These are phyloP conservation scores for Magnaporthales sp. DNA, from an alignment of 2,329 filamentous ascomycete genomes.

Conservation along the genomic window DNA sequence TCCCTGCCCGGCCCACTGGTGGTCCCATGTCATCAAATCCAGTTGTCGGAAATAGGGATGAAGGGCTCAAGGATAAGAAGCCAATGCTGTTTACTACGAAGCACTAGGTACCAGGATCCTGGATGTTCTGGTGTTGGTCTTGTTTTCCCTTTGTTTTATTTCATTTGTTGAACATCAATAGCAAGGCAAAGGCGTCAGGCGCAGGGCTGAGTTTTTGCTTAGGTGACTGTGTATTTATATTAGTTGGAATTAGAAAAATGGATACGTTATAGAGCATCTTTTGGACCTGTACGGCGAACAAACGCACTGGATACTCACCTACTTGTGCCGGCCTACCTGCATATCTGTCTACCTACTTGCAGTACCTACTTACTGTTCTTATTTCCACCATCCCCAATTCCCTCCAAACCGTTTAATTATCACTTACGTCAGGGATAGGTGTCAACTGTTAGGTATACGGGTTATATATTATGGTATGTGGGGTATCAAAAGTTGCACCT, in stretches of 20 bases:
- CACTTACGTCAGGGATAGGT: too few relatives aligned
- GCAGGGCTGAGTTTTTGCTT: background rate
- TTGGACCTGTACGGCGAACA: too few relatives aligned
- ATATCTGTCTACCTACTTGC: too few relatives aligned
- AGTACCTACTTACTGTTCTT: too few relatives aligned
- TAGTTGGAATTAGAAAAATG: background rate
- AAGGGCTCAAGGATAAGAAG: background rate
- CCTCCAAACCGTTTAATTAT: too few relatives aligned
- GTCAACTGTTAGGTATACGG: too few relatives aligned
- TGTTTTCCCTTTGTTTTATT: background rate
- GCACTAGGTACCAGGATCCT: background rate
- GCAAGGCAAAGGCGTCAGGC: background rate
- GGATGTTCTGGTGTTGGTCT: background rate
- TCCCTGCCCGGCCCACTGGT: background rate
- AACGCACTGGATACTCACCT: too few relatives aligned
- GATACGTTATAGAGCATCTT: too few relatives aligned
- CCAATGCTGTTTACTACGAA: background rate
- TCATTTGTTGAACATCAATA: background rate
- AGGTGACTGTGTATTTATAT: background rate
- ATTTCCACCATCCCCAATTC: too few relatives aligned
- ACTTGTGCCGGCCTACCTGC: too few relatives aligned
- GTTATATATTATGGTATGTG: too few relatives aligned
- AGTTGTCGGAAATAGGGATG: background rate
- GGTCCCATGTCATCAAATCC: conserved; percentile 8
- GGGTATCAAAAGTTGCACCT: too few relatives aligned